Base-by-base conservation (phyloP, 331 rosid genomes). In the Rosa hybrid region DNA sequence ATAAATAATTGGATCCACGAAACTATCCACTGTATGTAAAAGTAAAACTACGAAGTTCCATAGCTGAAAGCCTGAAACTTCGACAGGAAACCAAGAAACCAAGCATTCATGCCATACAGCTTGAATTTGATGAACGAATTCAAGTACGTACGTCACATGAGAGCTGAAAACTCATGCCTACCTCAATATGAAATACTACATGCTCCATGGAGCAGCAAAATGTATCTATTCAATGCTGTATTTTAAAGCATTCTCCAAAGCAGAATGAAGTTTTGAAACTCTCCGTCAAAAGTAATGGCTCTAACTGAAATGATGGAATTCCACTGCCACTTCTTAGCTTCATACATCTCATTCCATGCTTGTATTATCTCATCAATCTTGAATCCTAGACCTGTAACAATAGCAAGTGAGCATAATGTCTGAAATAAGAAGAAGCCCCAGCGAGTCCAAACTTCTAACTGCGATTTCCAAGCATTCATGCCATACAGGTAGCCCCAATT, bases 291-390 rank as follows among this genome's bases (percentile, higher is more conserved):
- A 94, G 87, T 74, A 94, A 84, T 68, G 91, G 89, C 82, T 92
- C 98, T 78, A 92, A 85, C 71, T 96, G 90, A 81, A 94, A 92
- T 71, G 98, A 89, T 50, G 91, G 94, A 88, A 92, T 73, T 81
- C 90, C 92, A 72, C 65, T 56, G 88, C 87, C 86, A 89, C 86
- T 54, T 89, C 79, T 89, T 89, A 73, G 94, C 97, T 87, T 92
- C 93, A 53, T 84, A 83, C 91, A 92, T 94, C 81, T 90, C 97
- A 69, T 84, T 90, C 97, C 94, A 90, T 65, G 92, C 96, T 75
- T 87, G 91, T 46, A 90, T 89, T 70, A 90, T 89, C 86, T 91
- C 96, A n/a, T 94, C 94, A 59, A 90, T 89, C 74, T 87, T 86
- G 90, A 89, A 94, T 49, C 86, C 90, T 4, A 84, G 72, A 83